Evolutionary conservation across 306 rosid genomes (phyloP).

Genomic region (Dicorynia guianensis): DNA sequence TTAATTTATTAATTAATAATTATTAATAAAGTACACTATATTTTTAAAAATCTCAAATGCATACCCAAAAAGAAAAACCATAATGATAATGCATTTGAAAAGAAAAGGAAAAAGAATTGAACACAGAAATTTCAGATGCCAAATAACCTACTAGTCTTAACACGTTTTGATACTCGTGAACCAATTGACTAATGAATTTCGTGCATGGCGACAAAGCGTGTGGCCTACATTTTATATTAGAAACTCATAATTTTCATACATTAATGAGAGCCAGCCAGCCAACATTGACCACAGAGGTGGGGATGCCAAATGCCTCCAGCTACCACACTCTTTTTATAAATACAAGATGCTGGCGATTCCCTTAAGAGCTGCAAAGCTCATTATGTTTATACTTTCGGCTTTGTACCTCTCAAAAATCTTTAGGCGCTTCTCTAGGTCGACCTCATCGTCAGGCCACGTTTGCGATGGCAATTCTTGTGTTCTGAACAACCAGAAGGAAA

Average conservation of each 20-base stretch:
- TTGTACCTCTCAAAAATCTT: slow-evolving; percentile 16
- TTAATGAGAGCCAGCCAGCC: neutral
- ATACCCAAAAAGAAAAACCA: too few species aligned
- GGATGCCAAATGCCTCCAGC: neutral
- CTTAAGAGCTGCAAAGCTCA: too few species aligned
- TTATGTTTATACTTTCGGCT: neutral
- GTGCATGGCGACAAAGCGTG: neutral
- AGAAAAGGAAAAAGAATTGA: neutral
- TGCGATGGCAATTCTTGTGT: slow-evolving; percentile 30
- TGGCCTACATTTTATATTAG: neutral
- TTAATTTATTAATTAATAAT: too few species aligned
- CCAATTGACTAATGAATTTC: neutral
- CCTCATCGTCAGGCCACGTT: neutral
- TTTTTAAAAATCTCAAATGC: too few species aligned
- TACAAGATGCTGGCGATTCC: too few species aligned
- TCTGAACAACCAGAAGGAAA: slow-evolving; percentile 11
- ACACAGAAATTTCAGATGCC: neutral
- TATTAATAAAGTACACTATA: too few species aligned
- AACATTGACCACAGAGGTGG: neutral
- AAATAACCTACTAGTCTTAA: neutral
- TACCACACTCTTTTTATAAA: too few species aligned
- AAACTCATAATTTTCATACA: too few species aligned
- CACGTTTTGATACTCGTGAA: neutral
- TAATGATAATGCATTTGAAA: too few species aligned
- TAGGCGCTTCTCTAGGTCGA: slow-evolving; percentile 24